phyloP scores from a whole-genome alignment of 1,284 basidiomycete species.

The Schizophyllum amplum region DNA sequence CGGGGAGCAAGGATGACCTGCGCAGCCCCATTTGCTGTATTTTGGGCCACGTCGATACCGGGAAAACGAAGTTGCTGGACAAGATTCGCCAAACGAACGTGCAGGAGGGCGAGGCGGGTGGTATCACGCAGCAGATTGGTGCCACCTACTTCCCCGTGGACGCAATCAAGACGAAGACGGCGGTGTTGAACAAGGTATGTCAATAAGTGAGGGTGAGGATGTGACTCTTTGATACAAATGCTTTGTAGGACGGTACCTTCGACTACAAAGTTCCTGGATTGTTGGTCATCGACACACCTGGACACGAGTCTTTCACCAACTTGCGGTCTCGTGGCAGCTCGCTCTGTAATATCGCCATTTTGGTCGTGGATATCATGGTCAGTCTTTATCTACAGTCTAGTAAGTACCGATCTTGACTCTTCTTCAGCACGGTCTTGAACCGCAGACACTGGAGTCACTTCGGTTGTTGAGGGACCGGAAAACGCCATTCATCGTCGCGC shows the following conservation, averaged over 20 bases:
- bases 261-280: conserved; percentile 98
- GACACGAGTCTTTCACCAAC: conserved; percentile 99
- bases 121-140: conserved; percentile 99
- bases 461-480: conserved; percentile 90
- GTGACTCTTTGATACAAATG: neutral
- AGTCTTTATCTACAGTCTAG: conserved; percentile 12
- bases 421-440: conserved; percentile 87
- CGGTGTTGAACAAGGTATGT: conserved; percentile 76
- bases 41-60: conserved; percentile 98
- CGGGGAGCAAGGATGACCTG: conserved; percentile 83
- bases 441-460: conserved; percentile 94
- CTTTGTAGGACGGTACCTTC: conserved; percentile 64
- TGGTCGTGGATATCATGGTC: conserved; percentile 98
- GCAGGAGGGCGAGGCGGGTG: conserved; percentile 98
- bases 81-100: conserved; percentile 99
- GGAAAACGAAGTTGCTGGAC: conserved; percentile 97
- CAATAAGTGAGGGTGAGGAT: no score
- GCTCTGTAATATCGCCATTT: conserved; percentile 97
- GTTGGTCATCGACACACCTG: conserved; percentile 96
- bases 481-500: conserved; percentile 97
- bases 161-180: conserved; percentile 92
- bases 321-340: conserved; percentile 94
- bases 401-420: conserved; percentile 8
- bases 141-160: conserved; percentile 99
- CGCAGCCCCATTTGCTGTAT: conserved; percentile 99